Base-by-base conservation (phyloP, 2,329 filamentous ascomycete species). In the Botrytis paeoniae region DNA sequence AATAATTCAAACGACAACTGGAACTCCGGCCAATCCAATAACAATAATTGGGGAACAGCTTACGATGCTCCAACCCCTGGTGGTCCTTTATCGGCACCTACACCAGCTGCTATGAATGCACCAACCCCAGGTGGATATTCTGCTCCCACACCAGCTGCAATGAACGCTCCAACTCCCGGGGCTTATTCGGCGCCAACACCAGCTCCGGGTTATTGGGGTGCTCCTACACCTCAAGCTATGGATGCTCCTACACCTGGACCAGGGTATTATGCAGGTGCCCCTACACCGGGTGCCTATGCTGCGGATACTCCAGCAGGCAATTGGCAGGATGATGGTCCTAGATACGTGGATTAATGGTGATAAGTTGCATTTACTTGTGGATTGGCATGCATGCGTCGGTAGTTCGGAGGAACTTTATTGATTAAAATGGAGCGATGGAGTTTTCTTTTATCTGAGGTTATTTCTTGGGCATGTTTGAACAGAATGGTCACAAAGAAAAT, bases 61-160 rank as follows among this genome's bases (percentile, higher is more conserved):
- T 93, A 92, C 77, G 93, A 95, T 77, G 91, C 91, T 6, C 91
- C 91, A 4, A 92, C 90, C 0, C 90, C 90, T 0, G 89, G 88
- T 29, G 87, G 84, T 12, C 85, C 84, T 20, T 83, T 89, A n/a
- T 85, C 87, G 35, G 89, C 89, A 12, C 89, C 89, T 7, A 91
- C 89, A 9, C 89, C 89, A 0, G 89, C 86, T 64, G 87, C 87
- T 0, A 81, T 90, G 79, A 89, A 88, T 77, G 92, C 92, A 5
- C 92, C 92, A 0, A 94, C 92, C 0, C 92, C 91, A 0, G 91
- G 90, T 4, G 90, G 88, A 10, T 89, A 89, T 76, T 69, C 80
- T 76, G 77, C 75, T 60, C 83, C 85, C 25, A 87, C 86, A 2
- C 85, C 85, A 7, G 84, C 83, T 29, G 84, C 83, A 16, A 82